These are phyloP conservation scores for Canariomyces notabilis DNA, from an alignment of 2,329 filamentous ascomycete genomes.

Conservation along the genomic window DNA sequence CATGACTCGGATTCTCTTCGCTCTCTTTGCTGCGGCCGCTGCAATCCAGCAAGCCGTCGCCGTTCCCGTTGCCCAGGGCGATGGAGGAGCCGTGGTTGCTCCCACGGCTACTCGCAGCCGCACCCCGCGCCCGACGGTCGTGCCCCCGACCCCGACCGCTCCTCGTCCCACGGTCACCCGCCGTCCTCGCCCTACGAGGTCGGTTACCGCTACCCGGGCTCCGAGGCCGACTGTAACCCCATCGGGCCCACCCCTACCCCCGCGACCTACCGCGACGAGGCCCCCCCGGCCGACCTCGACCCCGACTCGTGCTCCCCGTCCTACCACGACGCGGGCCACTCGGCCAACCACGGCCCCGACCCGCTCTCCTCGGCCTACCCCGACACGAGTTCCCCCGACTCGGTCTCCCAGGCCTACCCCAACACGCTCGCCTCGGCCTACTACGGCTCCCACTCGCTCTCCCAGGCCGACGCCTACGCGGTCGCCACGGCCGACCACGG, in stretches of 20 bases:
- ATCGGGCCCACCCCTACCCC: too few species aligned
- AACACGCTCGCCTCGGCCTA: not conserved
- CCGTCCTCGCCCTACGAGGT: not conserved
- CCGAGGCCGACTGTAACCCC: not conserved
- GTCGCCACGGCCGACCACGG: too few species aligned
- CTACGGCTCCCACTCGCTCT: not conserved
- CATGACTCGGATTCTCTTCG: conserved; percentile 23
- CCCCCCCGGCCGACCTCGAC: too few species aligned
- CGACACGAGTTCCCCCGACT: not conserved
- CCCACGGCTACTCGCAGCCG: conserved; percentile 5
- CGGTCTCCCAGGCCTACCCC: not conserved
- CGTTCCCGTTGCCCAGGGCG: conserved; percentile 18
- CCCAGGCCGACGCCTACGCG: not conserved
- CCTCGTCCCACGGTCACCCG: not conserved
- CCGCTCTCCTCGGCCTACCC: not conserved
- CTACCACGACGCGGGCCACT: too few species aligned
- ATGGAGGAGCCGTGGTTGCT: not conserved
- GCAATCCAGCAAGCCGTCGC: conserved; percentile 18
- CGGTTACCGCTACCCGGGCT: not conserved
- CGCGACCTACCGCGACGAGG: too few species aligned
- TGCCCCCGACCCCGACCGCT: not conserved
- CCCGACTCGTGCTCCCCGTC: not conserved
- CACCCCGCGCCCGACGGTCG: conserved; percentile 5
- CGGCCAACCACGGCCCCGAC: not conserved
- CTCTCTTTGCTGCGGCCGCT: conserved; percentile 20